phyloP scores from a whole-genome alignment of 2,329 filamentous ascomycete species.

The Fusarium sp. region DNA sequence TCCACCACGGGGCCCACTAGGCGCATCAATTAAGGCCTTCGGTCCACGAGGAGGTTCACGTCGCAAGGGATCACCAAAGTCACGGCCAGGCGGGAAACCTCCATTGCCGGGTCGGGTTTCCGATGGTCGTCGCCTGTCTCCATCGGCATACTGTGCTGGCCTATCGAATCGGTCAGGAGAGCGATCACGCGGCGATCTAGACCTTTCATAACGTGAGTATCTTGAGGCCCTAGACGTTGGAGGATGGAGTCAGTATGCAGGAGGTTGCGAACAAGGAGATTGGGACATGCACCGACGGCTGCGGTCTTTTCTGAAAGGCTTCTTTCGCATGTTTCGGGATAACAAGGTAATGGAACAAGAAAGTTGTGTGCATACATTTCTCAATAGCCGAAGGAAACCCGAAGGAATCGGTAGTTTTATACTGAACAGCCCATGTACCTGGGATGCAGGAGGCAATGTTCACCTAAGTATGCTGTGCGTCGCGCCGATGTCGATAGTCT shows the following conservation, averaged over 20 bases:
- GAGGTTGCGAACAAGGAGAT: neutral
- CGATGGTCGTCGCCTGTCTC: constrained; percentile 77
- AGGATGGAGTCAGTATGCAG: constrained; percentile 27
- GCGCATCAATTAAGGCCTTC: constrained; percentile 79
- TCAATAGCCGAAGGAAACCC: constrained; percentile 33
- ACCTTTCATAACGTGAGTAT: constrained; percentile 70
- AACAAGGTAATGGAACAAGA: neutral
- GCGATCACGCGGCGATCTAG: constrained; percentile 75
- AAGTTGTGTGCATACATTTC: constrained; percentile 41
- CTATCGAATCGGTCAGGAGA: constrained; percentile 76
- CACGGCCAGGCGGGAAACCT: constrained; percentile 71
- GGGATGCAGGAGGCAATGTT: constrained; percentile 12
- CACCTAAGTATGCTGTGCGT: neutral
- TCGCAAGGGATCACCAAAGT: constrained; percentile 67
- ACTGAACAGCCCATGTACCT: constrained; percentile 40
- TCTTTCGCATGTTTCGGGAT: constrained; percentile 2
- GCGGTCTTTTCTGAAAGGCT: neutral
- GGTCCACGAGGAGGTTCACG: constrained; percentile 85
- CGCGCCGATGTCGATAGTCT: neutral
- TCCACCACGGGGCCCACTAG: constrained; percentile 75
- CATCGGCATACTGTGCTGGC: constrained; percentile 67
- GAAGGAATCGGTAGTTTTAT: constrained; percentile 27
- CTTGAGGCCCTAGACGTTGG: constrained; percentile 68
- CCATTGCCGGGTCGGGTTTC: constrained; percentile 69
- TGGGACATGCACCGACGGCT: neutral